phyloP scores from a whole-genome alignment of 1,284 basidiomycete genomes.

The Boletus sp. region DNA sequence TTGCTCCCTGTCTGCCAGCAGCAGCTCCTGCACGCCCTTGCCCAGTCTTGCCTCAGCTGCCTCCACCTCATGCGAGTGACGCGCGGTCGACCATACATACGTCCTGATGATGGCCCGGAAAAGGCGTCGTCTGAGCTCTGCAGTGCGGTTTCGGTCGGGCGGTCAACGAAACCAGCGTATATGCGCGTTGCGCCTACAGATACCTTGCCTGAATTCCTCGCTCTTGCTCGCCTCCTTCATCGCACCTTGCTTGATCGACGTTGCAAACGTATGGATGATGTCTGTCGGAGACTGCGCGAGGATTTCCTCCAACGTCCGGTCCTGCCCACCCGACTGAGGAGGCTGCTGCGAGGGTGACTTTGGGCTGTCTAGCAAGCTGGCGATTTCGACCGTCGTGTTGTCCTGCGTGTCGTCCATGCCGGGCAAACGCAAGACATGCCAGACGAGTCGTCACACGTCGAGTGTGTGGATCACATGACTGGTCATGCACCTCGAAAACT shows the following conservation, averaged over 20 bases:
- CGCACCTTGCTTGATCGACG: conserved; percentile 16
- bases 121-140: conserved; percentile 27
- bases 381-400: conserved; percentile 2
- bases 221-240: conserved; percentile 22
- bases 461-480: conserved; percentile 26
- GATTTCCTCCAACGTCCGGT: conserved; percentile 24
- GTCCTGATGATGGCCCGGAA: conserved; percentile 14
- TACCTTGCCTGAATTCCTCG: conserved; percentile 34
- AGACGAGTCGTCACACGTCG: conserved; percentile 13
- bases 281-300: conserved; percentile 20
- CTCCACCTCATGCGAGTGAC: conserved; percentile 20
- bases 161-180: conserved; percentile 24
- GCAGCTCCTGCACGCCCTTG: conserved; percentile 23
- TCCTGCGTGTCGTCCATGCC: conserved; percentile 17
- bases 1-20: conserved; percentile 35
- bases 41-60: conserved; percentile 16
- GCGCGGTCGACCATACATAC: conserved; percentile 29
- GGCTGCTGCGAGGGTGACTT: not conserved
- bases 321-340: not conserved
- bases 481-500: conserved; percentile 20
- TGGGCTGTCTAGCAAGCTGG: conserved; percentile 1
- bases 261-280: conserved; percentile 20
- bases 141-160: not conserved
- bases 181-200: conserved; percentile 20
- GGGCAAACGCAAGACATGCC: not conserved